Percentiles rank a stretch among this genome's conserved stretches.
These are phyloP conservation scores for Hypoxylon lenormandii DNA, from an alignment of 495 filamentous ascomycete genomes.

Conservation along the genomic window DNA sequence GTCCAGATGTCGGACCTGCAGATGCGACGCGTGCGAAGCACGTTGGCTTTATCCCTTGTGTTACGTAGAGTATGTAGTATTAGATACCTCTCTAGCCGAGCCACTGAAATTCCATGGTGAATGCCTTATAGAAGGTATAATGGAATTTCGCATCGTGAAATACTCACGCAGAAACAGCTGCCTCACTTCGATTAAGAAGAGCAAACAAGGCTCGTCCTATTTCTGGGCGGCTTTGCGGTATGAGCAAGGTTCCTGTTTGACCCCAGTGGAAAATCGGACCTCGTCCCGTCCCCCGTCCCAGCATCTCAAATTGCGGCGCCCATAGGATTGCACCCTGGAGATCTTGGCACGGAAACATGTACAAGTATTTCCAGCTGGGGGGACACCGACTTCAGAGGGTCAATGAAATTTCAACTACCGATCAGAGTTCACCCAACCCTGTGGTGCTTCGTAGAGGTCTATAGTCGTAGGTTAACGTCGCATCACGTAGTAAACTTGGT, in stretches of 20 bases:
- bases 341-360: conserved; percentile 45
- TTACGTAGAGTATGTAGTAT: conserved; percentile 13
- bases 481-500: conserved; percentile 17
- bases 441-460: conserved; percentile 6
- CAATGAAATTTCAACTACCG: conserved; percentile 36
- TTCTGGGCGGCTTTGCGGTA: conserved; percentile 4
- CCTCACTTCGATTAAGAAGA: conserved; percentile 12
- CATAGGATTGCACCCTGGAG: conserved; percentile 41
- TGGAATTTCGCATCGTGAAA: not conserved
- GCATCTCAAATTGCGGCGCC: conserved; percentile 36
- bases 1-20: conserved; percentile 24
- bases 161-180: conserved; percentile 8
- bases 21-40: conserved; percentile 30
- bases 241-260: conserved; percentile 7
- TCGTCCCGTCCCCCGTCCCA: conserved; percentile 41
- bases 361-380: conserved; percentile 32
- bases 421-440: conserved; percentile 24
- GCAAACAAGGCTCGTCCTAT: not conserved
- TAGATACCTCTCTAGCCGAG: conserved; percentile 12
- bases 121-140: not conserved
- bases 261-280: conserved; percentile 46
- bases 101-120: conserved; percentile 10
- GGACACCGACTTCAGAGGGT: conserved; percentile 18
- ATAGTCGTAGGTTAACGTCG: conserved; percentile 20
- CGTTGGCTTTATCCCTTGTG: conserved; percentile 9